Evolutionary conservation across 176 grass and related monocot genomes (phyloP).

Genomic region (Leersia perrieri): DNA sequence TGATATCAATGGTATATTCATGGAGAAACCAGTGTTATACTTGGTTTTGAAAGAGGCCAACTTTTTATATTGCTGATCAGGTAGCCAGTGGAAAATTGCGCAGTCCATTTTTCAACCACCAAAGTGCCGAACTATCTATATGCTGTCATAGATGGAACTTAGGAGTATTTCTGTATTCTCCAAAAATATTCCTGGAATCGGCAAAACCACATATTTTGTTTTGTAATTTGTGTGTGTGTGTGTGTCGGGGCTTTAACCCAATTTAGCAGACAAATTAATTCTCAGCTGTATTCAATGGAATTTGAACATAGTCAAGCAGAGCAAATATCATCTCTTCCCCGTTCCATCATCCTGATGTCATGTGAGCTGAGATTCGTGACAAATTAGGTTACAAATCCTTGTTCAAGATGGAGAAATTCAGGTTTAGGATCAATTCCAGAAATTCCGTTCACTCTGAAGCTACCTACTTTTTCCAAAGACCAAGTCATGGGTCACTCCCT

Average conservation of each 20-base stretch:
- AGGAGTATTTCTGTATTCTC: background rate
- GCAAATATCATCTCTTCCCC: background rate
- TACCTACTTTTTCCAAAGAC: background rate
- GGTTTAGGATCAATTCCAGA: background rate
- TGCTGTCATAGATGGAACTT: background rate
- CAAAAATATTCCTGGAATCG: background rate
- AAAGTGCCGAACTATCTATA: background rate
- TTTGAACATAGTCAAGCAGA: background rate
- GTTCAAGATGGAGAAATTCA: background rate
- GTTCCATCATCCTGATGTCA: background rate
- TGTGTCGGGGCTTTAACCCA: background rate
- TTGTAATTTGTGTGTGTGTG: background rate
- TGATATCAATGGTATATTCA: background rate
- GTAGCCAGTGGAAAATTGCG: background rate
- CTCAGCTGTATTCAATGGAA: background rate
- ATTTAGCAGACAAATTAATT: background rate
- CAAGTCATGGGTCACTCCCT: background rate
- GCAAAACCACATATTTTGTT: background rate
- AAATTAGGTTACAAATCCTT: background rate
- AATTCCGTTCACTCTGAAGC: background rate
- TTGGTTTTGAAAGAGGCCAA: background rate
- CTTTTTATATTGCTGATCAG: background rate
- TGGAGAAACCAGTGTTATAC: background rate
- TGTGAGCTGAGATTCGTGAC: background rate
- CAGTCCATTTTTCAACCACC: background rate